These are phyloP conservation scores for Excoecaria cochinchinensis DNA, from an alignment of 345 rosid genomes.

Conservation along the genomic window DNA sequence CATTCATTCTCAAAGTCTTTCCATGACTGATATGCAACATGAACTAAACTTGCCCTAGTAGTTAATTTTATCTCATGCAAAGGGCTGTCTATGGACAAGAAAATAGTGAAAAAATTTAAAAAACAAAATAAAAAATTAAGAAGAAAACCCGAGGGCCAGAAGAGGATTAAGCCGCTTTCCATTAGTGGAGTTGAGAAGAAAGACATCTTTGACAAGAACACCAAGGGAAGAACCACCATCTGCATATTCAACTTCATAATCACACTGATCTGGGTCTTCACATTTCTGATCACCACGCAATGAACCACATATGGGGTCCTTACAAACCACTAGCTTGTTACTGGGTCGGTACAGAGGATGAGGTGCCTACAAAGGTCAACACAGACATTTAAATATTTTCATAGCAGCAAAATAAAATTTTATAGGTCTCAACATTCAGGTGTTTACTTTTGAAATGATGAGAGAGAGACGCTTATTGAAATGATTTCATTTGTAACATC, in stretches of 20 bases:
- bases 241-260: conserved; percentile 86
- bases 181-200: conserved; percentile 58
- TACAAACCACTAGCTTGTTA: conserved; percentile 59
- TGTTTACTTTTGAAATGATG: neutral
- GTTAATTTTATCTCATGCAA: neutral
- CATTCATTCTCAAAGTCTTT: neutral
- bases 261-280: conserved; percentile 69
- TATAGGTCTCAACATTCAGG: neutral
- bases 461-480: neutral
- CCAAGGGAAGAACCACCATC: conserved; percentile 94
- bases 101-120: neutral
- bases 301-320: conserved; percentile 76
- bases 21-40: neutral
- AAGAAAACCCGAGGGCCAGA: conserved; percentile 69
- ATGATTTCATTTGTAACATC: neutral
- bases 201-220: conserved; percentile 75
- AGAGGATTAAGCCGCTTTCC: conserved; percentile 57
- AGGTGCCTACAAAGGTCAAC: conserved; percentile 59
- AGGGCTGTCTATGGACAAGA: neutral
- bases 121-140: neutral
- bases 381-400: neutral
- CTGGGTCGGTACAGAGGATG: conserved; percentile 80
- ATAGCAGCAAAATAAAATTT: neutral
- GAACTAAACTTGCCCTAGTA: too few species aligned
- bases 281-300: conserved; percentile 56